Percentiles rank a stretch among this genome's conserved stretches.
These are phyloP conservation scores for Fusarium sp. DNA, from an alignment of 2,329 filamentous ascomycete species.

Conservation along the genomic window DNA sequence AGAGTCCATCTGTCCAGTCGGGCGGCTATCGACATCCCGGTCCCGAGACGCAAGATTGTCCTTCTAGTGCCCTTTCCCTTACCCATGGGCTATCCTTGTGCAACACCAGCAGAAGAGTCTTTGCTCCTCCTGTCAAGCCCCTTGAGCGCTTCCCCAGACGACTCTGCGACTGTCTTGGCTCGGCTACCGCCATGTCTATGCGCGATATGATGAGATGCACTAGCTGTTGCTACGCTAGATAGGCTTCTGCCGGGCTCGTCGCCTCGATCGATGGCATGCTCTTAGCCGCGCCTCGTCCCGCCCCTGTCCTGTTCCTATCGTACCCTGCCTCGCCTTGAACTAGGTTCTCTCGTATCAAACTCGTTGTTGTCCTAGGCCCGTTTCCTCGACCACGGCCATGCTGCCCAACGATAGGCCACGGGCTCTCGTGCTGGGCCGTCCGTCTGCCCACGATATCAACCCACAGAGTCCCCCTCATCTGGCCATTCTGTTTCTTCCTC, in stretches of 20 bases:
- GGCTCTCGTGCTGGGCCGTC: constrained; percentile 8
- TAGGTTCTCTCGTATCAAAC: constrained; percentile 23
- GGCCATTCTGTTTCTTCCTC: constrained; percentile 33
- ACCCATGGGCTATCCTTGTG: constrained; percentile 13
- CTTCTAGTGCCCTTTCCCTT: constrained; percentile 1
- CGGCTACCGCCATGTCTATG: constrained; percentile 30
- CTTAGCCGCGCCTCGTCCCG: constrained; percentile 39
- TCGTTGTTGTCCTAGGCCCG: constrained; percentile 40
- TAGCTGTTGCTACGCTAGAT: constrained; percentile 29
- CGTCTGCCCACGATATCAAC: constrained; percentile 37
- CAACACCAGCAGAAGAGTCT: constrained; percentile 1
- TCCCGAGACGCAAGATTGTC: constrained; percentile 34
- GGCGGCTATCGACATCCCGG: constrained; percentile 42
- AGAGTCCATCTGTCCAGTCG: constrained; percentile 27
- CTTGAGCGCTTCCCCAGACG: constrained; percentile 42
- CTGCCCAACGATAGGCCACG: constrained; percentile 44
- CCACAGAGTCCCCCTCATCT: constrained; percentile 27
- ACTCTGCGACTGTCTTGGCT: neutral
- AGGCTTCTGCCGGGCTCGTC: constrained; percentile 1
- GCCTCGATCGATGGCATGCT: constrained; percentile 16
- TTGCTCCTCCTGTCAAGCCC: neutral
- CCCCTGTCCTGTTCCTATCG: neutral
- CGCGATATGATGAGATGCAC: constrained; percentile 39
- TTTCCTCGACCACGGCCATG: constrained; percentile 41
- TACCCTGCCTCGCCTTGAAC: neutral